A percentile compares a stretch with the other conserved stretches of the same genome.
Conservation (phyloP, 768 basidiomycete genomes). For the Mycena chlorophos region DNA sequence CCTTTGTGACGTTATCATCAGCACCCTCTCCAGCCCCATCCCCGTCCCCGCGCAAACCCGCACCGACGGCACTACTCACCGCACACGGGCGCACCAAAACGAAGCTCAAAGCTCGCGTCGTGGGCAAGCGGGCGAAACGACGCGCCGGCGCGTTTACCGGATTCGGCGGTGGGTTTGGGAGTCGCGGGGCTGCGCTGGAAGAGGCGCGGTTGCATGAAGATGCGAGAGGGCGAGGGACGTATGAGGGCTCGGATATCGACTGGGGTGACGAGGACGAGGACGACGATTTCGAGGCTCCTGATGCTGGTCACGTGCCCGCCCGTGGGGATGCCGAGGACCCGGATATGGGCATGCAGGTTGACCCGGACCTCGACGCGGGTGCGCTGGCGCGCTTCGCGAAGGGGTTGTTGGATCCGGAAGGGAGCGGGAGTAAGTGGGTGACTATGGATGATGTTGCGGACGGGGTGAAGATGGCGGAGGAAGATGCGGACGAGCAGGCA, state of each 20-base stretch:
- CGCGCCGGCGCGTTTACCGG: conserved; percentile 32
- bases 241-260: conserved; percentile 67
- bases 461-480: conserved; percentile 44
- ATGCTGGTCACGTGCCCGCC: no score
- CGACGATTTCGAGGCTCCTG: conserved; percentile 31
- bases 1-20: conserved; percentile 37
- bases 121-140: conserved; percentile 28
- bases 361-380: conserved; percentile 49
- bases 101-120: conserved; percentile 25
- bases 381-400: conserved; percentile 57
- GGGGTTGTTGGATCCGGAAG: conserved; percentile 48
- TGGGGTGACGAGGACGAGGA: conserved; percentile 55
- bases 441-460: conserved; percentile 73
- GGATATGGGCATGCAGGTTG: conserved; percentile 66
- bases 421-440: conserved; percentile 47
- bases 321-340: conserved; percentile 29
- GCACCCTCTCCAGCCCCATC: conserved; percentile 9
- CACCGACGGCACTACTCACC: conserved; percentile 33
- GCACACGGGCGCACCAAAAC: conserved; percentile 25
- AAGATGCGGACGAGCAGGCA: conserved; percentile 52
- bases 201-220: conserved; percentile 50
- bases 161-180: background rate
- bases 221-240: conserved; percentile 49
- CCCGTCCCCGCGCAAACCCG: conserved; percentile 30
- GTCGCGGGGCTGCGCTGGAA: conserved; percentile 48